Evolutionary conservation across 495 filamentous ascomycete species (phyloP).

Genomic region (Daldinia bambusicola): DNA sequence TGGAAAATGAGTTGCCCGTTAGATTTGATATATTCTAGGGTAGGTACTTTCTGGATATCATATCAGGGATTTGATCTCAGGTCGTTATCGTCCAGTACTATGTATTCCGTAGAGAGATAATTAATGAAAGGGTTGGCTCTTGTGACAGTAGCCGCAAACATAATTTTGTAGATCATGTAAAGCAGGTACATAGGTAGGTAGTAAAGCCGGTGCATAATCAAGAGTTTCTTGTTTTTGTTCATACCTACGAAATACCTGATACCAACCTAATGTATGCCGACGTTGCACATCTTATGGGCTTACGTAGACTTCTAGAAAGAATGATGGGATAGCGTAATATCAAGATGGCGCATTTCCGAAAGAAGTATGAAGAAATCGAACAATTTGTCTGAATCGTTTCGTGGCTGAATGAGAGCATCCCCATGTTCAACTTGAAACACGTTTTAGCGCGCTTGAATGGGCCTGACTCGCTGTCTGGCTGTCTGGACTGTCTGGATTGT

Average conservation of each 20-base stretch:
- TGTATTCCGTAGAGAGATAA: too few species aligned
- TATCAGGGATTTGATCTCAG: constrained; percentile 31
- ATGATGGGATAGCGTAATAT: constrained; percentile 31
- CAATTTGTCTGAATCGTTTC: constrained; percentile 43
- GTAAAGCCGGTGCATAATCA: constrained; percentile 7
- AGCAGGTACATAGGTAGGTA: too few species aligned
- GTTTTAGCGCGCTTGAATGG: constrained; percentile 32
- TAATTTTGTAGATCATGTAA: neutral
- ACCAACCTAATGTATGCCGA: neutral
- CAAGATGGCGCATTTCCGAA: constrained; percentile 31
- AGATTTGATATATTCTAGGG: constrained; percentile 22
- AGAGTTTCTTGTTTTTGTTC: neutral
- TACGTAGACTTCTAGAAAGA: constrained; percentile 38
- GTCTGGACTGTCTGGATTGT: too few species aligned
- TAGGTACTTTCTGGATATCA: constrained; percentile 23
- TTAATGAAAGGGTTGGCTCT: neutral
- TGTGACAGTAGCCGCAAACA: neutral
- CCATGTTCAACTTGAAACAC: constrained; percentile 44
- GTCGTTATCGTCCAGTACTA: constrained; percentile 13
- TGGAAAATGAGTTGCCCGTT: constrained; percentile 9
- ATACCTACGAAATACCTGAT: neutral
- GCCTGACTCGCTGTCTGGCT: constrained; percentile 8
- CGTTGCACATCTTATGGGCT: constrained; percentile 4
- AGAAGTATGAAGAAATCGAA: constrained; percentile 23
- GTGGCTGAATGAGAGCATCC: constrained; percentile 38